Evolutionary conservation across 768 basidiomycete genomes (phyloP).

Genomic region (Amylocystis lapponica): DNA sequence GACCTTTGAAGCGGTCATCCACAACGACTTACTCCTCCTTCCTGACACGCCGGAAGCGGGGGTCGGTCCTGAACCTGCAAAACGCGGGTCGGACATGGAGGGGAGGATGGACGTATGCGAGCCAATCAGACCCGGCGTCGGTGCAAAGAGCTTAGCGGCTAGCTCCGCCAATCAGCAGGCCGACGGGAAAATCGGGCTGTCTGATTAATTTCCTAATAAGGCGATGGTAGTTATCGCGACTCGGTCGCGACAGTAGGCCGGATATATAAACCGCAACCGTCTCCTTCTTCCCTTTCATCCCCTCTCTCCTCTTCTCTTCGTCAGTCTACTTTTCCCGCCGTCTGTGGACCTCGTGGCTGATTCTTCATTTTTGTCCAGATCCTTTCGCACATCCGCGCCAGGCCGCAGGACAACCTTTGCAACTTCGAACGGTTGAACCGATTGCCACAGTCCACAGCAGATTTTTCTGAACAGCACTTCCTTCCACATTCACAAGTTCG

Average conservation of each 20-base stretch:
- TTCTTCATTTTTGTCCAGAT: neutral
- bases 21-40: conserved; percentile 77
- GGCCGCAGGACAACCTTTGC: conserved; percentile 30
- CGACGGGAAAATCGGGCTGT: too few relatives aligned
- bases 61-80: conserved; percentile 87
- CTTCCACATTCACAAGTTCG: conserved; percentile 19
- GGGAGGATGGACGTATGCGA: neutral
- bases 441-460: conserved; percentile 13
- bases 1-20: conserved; percentile 85
- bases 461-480: conserved; percentile 10
- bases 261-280: too few relatives aligned
- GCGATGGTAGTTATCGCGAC: too few relatives aligned
- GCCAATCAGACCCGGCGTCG: conserved; percentile 16
- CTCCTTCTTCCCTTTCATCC: conserved; percentile 14
- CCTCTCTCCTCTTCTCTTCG: conserved; percentile 17
- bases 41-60: conserved; percentile 83
- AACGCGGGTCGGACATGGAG: conserved; percentile 78
- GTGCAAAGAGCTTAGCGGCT: too few relatives aligned
- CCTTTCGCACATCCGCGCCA: conserved; percentile 16
- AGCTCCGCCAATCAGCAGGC: too few relatives aligned
- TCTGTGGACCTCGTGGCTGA: too few relatives aligned
- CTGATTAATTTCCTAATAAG: neutral
- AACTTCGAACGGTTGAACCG: conserved; percentile 25
- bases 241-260: too few relatives aligned
- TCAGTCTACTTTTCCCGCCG: too few relatives aligned